Evolutionary conservation across 75 land plant genomes (phyloP).

Genomic region (Cupressus sempervirens): DNA sequence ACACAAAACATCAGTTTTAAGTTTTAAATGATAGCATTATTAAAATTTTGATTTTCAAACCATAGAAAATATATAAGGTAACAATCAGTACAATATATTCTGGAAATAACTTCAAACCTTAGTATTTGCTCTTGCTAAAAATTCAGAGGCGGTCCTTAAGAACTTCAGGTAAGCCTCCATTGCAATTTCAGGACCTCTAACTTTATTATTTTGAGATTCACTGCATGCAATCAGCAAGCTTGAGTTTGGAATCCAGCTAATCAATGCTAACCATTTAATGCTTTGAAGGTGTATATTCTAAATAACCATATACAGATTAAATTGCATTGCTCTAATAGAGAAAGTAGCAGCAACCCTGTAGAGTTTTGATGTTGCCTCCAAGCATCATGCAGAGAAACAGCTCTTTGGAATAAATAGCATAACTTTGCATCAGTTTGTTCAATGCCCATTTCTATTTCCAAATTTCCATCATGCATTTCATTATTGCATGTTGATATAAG

Average conservation of each 20-base stretch:
- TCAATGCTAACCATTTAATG: too few relatives aligned
- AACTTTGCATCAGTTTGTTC: slow-evolving; percentile 26
- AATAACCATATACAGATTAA: neutral
- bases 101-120: slow-evolving; percentile 40
- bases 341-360: neutral
- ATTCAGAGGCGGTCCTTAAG: slow-evolving; percentile 55
- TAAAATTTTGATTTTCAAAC: neutral
- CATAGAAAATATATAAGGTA: neutral
- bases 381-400: slow-evolving; percentile 39
- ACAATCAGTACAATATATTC: neutral
- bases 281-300: neutral
- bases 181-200: neutral
- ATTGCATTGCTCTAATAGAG: neutral
- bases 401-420: slow-evolving; percentile 47
- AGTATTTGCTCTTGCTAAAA: slow-evolving; percentile 76
- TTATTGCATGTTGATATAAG: slow-evolving; percentile 22
- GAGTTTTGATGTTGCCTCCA: slow-evolving; percentile 35
- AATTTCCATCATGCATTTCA: slow-evolving; percentile 4
- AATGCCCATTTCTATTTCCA: slow-evolving; percentile 10
- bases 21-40: neutral
- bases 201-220: neutral
- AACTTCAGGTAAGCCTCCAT: slow-evolving; percentile 51
- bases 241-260: slow-evolving; percentile 8
- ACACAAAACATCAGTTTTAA: slow-evolving; percentile 7
- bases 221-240: neutral